Conservation (phyloP, 23 red algal genomes). For the Gracilaria caudata region DNA sequence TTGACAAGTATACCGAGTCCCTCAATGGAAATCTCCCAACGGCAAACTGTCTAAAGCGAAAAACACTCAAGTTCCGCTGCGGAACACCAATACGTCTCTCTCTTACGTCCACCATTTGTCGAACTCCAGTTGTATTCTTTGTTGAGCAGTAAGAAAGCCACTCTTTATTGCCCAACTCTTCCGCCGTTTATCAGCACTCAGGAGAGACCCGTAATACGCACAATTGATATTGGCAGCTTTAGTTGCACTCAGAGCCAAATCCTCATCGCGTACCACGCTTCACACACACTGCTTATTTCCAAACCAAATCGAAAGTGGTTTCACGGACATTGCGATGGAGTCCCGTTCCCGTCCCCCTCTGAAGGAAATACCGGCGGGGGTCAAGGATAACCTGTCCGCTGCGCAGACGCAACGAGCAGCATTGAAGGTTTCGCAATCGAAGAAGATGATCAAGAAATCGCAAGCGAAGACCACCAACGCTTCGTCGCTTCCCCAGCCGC, state of each 20-base stretch:
- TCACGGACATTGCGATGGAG: not conserved
- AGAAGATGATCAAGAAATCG: constrained; percentile 25
- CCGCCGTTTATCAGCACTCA: not conserved
- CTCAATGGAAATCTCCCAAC: not conserved
- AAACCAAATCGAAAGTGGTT: not conserved
- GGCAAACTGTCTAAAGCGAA: not conserved
- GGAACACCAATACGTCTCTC: not conserved
- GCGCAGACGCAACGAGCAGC: not conserved
- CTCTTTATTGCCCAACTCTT: not conserved
- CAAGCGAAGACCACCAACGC: not conserved
- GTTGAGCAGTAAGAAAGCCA: not conserved
- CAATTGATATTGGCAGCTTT: not conserved
- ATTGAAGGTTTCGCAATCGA: not conserved
- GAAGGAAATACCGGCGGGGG: constrained; percentile 4
- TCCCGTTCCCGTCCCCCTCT: not conserved
- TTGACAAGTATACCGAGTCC: not conserved
- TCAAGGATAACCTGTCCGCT: not conserved
- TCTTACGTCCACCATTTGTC: not conserved
- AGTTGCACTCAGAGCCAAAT: not conserved
- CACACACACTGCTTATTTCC: not conserved
- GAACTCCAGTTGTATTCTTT: not conserved
- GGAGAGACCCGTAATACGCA: not conserved
- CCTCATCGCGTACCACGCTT: not conserved
- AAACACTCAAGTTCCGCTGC: not conserved
- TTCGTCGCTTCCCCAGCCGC: not conserved